Evolutionary conservation across 139 green algal genomes (phyloP).

Genomic region (Tetraselmis striata): DNA sequence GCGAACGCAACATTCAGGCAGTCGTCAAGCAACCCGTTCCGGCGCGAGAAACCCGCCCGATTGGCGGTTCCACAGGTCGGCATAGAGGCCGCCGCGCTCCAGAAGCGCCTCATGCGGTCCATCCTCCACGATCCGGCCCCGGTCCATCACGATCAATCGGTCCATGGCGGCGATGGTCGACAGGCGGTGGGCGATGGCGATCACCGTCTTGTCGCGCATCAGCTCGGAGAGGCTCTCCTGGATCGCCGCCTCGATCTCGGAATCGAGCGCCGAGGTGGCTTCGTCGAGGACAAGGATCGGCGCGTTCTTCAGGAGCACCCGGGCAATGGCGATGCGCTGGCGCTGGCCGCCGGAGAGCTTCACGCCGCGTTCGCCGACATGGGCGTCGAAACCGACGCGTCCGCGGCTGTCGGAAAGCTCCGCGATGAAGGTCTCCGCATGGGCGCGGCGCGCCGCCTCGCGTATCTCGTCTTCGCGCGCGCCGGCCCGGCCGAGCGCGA

Average conservation of each 20-base stretch:
- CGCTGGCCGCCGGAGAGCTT: slow-evolving; percentile 12
- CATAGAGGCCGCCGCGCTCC: slow-evolving; percentile 49
- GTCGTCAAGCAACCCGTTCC: too few relatives aligned
- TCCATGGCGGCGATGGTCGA: slow-evolving; percentile 76
- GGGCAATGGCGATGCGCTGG: slow-evolving; percentile 50
- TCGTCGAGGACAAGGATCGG: slow-evolving; percentile 59
- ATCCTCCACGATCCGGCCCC: slow-evolving; percentile 55
- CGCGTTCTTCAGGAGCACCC: slow-evolving; percentile 42
- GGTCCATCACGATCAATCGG: slow-evolving; percentile 66
- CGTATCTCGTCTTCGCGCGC: slow-evolving; percentile 9
- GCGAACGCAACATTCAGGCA: too few relatives aligned
- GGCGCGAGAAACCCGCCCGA: too few relatives aligned
- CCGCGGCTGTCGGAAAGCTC: slow-evolving; percentile 18
- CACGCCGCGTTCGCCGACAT: slow-evolving; percentile 21
- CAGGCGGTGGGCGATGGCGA: slow-evolving; percentile 84
- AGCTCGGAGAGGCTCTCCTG: slow-evolving; percentile 24
- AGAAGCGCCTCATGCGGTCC: slow-evolving; percentile 76
- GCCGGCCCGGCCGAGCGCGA: slow-evolving; percentile 12
- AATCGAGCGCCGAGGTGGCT: slow-evolving; percentile 47
- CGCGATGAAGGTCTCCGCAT: slow-evolving; percentile 47
- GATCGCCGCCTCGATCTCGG: slow-evolving; percentile 47
- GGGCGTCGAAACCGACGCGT: slow-evolving; percentile 12
- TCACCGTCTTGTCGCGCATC: slow-evolving; percentile 41
- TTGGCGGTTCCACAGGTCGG: too few relatives aligned
- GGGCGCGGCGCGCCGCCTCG: slow-evolving; percentile 22